Percentiles rank a stretch among this genome's conserved stretches.
phyloP scores from a whole-genome alignment of 495 filamentous ascomycete genomes.

The Hyphodiscus hymeniophilus region DNA sequence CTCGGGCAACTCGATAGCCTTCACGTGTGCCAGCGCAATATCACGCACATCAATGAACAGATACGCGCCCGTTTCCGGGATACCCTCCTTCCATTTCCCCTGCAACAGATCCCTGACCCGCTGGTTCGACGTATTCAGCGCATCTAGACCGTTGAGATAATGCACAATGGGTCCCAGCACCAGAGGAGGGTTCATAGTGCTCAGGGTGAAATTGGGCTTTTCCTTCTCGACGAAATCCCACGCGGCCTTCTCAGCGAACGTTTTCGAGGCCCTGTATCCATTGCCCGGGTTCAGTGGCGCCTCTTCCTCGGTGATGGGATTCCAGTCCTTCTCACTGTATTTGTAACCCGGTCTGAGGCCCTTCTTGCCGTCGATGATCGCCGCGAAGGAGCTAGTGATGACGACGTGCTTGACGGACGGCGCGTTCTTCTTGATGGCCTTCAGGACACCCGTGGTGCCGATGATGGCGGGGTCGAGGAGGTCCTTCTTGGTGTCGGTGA shows the following conservation, averaged over 20 bases:
- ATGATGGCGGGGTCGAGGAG: conserved; percentile 78
- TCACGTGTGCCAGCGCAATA: conserved; percentile 56
- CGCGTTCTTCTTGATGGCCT: conserved; percentile 64
- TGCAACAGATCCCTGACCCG: conserved; percentile 38
- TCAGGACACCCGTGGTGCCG: conserved; percentile 75
- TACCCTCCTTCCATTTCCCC: conserved; percentile 56
- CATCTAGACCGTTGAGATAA: conserved; percentile 56
- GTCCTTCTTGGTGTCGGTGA: conserved; percentile 66
- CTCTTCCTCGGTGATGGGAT: conserved; percentile 68
- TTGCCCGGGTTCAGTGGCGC: conserved; percentile 43
- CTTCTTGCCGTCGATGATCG: conserved; percentile 30
- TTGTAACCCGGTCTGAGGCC: conserved; percentile 38
- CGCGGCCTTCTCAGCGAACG: conserved; percentile 58
- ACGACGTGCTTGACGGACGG: conserved; percentile 75
- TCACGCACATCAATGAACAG: conserved; percentile 66
- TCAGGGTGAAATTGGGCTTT: conserved; percentile 68
- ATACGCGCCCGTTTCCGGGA: conserved; percentile 46
- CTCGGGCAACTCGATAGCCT: conserved; percentile 56
- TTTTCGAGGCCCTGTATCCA: conserved; percentile 56
- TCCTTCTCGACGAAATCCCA: conserved; percentile 77
- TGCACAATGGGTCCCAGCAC: conserved; percentile 61
- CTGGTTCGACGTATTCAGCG: conserved; percentile 62
- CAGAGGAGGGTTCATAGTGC: conserved; percentile 61
- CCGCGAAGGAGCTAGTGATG: conserved; percentile 80
- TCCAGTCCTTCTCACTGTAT: conserved; percentile 75